Evolutionary conservation across 1,139 yeast genomes (phyloP).

Genomic region (Arxiozyma slooffiae): DNA sequence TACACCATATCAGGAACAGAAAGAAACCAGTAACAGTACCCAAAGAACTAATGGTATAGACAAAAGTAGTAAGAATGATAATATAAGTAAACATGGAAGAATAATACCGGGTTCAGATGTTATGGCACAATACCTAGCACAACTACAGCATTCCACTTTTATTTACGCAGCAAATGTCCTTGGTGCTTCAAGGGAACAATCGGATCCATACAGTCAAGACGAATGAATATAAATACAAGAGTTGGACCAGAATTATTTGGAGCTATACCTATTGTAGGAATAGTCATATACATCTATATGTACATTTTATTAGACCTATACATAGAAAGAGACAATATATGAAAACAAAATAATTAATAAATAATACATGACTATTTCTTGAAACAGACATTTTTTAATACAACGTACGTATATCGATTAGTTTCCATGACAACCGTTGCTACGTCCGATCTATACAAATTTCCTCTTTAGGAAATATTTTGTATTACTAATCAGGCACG

Average conservation of each 20-base stretch:
- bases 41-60: background rate
- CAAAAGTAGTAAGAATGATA: background rate
- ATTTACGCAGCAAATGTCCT: slow-evolving; percentile 48
- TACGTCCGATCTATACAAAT: background rate
- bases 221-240: background rate
- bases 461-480: slow-evolving; percentile 1
- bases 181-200: slow-evolving; percentile 31
- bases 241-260: background rate
- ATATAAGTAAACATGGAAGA: background rate
- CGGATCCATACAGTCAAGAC: slow-evolving; percentile 15
- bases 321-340: background rate
- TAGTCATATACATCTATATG: background rate
- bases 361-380: background rate
- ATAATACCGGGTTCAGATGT: slow-evolving; percentile 59
- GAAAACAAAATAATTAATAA: too few relatives aligned
- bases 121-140: slow-evolving; percentile 69
- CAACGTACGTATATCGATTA: background rate
- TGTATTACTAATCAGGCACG: background rate
- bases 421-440: slow-evolving; percentile 1
- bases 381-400: background rate
- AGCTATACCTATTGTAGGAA: too few relatives aligned
- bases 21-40: background rate
- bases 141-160: slow-evolving; percentile 52
- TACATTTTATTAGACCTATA: background rate
- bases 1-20: background rate